Conservation (phyloP, 225 moss, liverwort and hornwort species). For the Thuidium tamariscinum region DNA sequence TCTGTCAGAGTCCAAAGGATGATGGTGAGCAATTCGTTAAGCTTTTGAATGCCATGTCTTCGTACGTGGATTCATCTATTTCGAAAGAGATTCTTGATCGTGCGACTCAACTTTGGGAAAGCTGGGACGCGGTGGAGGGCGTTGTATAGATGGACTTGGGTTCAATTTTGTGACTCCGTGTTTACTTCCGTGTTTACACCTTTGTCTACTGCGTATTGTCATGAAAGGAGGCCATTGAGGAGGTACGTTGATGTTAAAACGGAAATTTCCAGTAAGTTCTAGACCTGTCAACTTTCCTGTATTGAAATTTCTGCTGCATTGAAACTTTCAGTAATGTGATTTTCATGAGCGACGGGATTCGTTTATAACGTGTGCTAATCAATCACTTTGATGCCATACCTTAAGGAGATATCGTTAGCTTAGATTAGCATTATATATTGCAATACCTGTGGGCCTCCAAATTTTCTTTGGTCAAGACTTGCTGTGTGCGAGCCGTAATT, state of each 20-base stretch:
- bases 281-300: neutral
- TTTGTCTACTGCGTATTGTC: neutral
- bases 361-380: neutral
- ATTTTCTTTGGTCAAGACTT: neutral
- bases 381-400: neutral
- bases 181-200: neutral
- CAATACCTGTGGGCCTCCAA: neutral
- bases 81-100: slow-evolving; percentile 35
- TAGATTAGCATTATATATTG: neutral
- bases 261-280: neutral
- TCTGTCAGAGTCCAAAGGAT: slow-evolving; percentile 28
- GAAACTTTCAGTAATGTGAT: neutral
- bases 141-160: neutral
- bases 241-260: neutral
- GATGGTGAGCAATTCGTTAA: slow-evolving; percentile 29
- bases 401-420: neutral
- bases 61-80: slow-evolving; percentile 32
- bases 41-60: slow-evolving; percentile 42
- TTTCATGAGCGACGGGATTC: neutral
- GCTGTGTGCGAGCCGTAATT: neutral
- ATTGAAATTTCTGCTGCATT: neutral
- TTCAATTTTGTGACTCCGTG: neutral
- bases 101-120: slow-evolving; percentile 28
- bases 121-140: slow-evolving; percentile 9
- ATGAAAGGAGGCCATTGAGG: neutral